Evolutionary conservation across 2,329 filamentous ascomycete genomes (phyloP).

Genomic region (Hymenoscyphus repandus): DNA sequence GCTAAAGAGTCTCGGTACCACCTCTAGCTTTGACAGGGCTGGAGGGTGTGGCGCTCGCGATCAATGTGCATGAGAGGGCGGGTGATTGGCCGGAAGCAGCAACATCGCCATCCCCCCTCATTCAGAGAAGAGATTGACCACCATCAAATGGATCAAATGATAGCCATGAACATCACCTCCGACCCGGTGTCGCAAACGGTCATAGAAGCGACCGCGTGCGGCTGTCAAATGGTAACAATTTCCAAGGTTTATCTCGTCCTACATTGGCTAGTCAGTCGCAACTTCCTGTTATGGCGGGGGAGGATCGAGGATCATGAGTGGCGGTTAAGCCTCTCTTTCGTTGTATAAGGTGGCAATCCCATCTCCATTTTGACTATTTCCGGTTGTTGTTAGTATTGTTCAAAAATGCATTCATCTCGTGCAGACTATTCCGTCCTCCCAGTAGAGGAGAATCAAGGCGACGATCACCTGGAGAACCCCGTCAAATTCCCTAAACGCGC

Average conservation of each 20-base stretch:
- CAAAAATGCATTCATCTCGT: conserved; percentile 10
- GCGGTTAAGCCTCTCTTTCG: conserved; percentile 2
- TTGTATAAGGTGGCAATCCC: not conserved
- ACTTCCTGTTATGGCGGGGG: not conserved
- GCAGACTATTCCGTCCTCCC: conserved; percentile 8
- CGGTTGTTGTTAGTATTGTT: not conserved
- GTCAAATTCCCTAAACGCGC: conserved; percentile 4
- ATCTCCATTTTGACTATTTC: not conserved
- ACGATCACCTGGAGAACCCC: not conserved
- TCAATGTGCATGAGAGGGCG: not conserved
- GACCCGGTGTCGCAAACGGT: not conserved
- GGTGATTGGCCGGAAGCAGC: conserved; percentile 12
- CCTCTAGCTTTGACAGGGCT: not conserved
- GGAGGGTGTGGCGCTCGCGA: not conserved
- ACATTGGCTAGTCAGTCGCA: not conserved
- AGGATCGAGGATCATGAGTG: too few relatives aligned
- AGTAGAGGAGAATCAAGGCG: conserved; percentile 9
- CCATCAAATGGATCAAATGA: conserved; percentile 2
- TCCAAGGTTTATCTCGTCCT: too few relatives aligned
- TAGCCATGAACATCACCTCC: not conserved
- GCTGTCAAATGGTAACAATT: too few relatives aligned
- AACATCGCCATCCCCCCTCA: conserved; percentile 14
- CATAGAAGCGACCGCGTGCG: not conserved
- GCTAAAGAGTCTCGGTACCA: not conserved
- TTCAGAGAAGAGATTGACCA: conserved; percentile 2